Base-by-base conservation (phyloP, 441 rosid species). In the Adansonia madagascariensis region DNA sequence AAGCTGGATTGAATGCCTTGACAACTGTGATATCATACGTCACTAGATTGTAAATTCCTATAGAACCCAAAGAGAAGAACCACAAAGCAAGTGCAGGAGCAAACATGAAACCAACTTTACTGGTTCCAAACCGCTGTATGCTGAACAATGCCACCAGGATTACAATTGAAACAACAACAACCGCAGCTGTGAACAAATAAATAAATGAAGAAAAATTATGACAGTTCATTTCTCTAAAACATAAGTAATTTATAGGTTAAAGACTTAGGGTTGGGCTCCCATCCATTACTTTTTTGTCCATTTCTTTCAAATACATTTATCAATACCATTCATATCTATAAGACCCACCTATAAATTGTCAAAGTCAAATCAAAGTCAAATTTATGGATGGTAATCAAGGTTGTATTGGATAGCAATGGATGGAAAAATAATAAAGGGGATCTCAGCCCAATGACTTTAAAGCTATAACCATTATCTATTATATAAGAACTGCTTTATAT, bases 31-130 rank as follows among this genome's bases (percentile, higher is more conserved):
- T 69, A 75, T 94, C 89, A 52, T 92, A 67, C 74, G 84, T 87
- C 79, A 89, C 77, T 64, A 96, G 68, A 78, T 96, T 94, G 85
- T 91, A 94, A 67, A 96, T 47, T 78, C 98, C 99, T 77, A 92
- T 89, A 49, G 92, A 73, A 79, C 97, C 97, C 64, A 96, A 85
- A 64, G 92, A 89, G 83, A 94, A 85, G 89, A 96, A 96, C 99
- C 99, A 94, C 76, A 94, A 80, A 18, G 91, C 97, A 24, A 96
- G 91, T 60, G 90, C 78, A 4, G 99, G 98, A 78, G 98, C 92
- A 86, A 96, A 96, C 82, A 91, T 66, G 86, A 92, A 87, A 71
- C 94, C 93, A 75, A 96, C 97, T 89, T 96, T 96, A 73, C 94
- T 90, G 2, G 97, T 92, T 61, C 99, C 98, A 82, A 96, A 96